Evolutionary conservation across 768 basidiomycete species (phyloP), one percentile per base, ranked within the genome.

Genomic region (Goffeauzyma gilvescens): DNA sequence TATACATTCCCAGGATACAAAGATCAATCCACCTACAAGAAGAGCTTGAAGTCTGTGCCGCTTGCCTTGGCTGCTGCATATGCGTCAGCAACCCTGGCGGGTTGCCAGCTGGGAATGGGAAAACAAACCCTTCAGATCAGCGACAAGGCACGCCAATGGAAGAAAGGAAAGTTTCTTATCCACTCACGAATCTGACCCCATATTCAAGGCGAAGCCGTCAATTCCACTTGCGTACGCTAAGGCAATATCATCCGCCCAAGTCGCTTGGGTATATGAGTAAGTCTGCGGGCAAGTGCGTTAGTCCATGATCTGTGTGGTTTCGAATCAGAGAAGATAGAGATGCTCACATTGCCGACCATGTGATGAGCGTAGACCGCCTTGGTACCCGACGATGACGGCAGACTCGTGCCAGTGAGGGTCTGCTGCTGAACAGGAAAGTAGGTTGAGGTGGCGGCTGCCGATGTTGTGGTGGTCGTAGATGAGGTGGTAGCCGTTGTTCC

Each of bases 331-430:
- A 35, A 5, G 32, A 14, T 25, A 32, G 7, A 4, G 12, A 6
- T 6, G 40, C 50, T 48, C 41, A 50, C 52, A 41, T 60, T 62
- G 1, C 58, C 60, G 36, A 62, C 53, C 49, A 62, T 62, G 38
- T 62, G 57, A 38, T 78, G 75, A 14, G 73, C 74, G 38, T 72
- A 62, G 22, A 74, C 74, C 26, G 63, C 20, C 53, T 59, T 55
- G 27, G 25, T 35, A 13, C 32, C 27, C 12, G 52, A 47, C 0
- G 57, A 54, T 4, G 52, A 36, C 7, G 59, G 57, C 10, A 53
- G 46, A 14, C 44, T 43, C 36, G 42, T 34, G 34, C 3, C 2
- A n/a, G n/a, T n/a, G n/a, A n/a, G n/a, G n/a, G n/a, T n/a, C n/a
- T n/a, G n/a, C n/a, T n/a, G n/a, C n/a, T n/a, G n/a, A n/a, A n/a